A percentile compares a stretch with the other conserved stretches of the same genome.
These are phyloP conservation scores for Apiotrichum montevideense DNA, from an alignment of 1,284 basidiomycete genomes.

Conservation along the genomic window DNA sequence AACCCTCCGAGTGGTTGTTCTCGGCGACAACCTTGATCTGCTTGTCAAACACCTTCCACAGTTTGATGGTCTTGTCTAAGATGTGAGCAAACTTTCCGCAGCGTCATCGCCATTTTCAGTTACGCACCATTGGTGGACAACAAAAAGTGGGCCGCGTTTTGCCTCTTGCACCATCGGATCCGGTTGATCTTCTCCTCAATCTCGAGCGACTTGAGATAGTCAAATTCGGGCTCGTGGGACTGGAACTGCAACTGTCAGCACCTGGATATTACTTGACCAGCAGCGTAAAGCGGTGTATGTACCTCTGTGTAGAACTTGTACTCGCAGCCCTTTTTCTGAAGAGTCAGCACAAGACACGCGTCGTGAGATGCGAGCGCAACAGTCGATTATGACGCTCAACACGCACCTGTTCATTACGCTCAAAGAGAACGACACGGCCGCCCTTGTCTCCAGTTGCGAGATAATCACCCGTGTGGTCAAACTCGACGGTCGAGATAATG, in stretches of 20 bases:
- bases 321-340: conserved; percentile 97
- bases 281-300: conserved; percentile 5
- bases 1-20: conserved; percentile 85
- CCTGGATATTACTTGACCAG: no score
- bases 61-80: conserved; percentile 98
- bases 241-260: conserved; percentile 55
- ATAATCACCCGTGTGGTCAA: conserved; percentile 98
- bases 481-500: conserved; percentile 99
- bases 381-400: not conserved
- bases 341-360: no score
- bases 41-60: conserved; percentile 99
- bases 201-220: conserved; percentile 98
- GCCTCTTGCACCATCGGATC: conserved; percentile 99
- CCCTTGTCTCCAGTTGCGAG: conserved; percentile 99
- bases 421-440: conserved; percentile 96
- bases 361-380: no score
- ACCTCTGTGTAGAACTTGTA: conserved; percentile 99
- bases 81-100: not conserved
- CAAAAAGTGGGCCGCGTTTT: conserved; percentile 95
- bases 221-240: conserved; percentile 99
- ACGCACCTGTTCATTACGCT: conserved; percentile 92
- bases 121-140: conserved; percentile 87
- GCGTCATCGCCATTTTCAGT: conserved; percentile 19
- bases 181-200: conserved; percentile 99
- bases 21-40: conserved; percentile 92